phyloP scores from a whole-genome alignment of 2,329 filamentous ascomycete genomes.

The Dactylellina cionopaga region DNA sequence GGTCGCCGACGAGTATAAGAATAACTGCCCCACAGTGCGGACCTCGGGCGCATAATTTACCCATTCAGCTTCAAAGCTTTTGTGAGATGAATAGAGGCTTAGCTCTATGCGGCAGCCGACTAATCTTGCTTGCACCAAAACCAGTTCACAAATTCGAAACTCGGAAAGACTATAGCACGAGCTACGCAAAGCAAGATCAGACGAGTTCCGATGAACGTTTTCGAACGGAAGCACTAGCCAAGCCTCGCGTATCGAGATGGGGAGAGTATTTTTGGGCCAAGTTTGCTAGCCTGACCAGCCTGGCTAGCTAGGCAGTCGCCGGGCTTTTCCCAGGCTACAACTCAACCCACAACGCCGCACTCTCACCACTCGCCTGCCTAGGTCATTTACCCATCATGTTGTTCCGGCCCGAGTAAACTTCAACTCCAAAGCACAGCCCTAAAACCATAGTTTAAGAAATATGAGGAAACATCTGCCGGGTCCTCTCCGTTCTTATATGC shows the following conservation, averaged over 20 bases:
- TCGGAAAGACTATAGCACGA: too few relatives aligned
- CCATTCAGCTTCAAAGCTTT: not conserved
- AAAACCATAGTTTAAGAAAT: not conserved
- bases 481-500: not conserved
- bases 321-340: not conserved
- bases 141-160: not conserved
- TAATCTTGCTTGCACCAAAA: not conserved
- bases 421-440: not conserved
- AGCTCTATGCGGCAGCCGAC: not conserved
- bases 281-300: too few relatives aligned
- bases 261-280: slow-evolving; percentile 10
- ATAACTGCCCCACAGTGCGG: not conserved
- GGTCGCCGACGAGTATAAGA: slow-evolving; percentile 5
- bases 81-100: slow-evolving; percentile 3
- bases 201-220: too few relatives aligned
- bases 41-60: not conserved
- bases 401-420: not conserved
- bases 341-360: not conserved
- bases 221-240: too few relatives aligned
- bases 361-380: too few relatives aligned
- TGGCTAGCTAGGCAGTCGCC: slow-evolving; percentile 1
- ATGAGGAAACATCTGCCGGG: not conserved
- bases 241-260: not conserved
- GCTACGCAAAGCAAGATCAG: not conserved
- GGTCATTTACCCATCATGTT: not conserved